Conservation (phyloP, 163 green algal species). For the Coccomyxa subellipsoidea region DNA sequence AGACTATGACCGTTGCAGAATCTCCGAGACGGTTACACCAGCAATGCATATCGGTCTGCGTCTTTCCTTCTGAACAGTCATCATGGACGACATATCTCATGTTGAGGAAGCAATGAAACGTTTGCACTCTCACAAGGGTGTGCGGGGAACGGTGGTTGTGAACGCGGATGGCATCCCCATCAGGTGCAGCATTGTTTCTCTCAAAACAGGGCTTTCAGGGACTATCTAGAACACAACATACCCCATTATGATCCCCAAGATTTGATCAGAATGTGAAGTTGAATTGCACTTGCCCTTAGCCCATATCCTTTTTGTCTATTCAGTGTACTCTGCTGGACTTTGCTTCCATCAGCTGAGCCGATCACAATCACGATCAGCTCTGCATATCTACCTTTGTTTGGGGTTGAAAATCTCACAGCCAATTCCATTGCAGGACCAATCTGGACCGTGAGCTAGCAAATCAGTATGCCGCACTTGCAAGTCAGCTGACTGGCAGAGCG, state of each 20-base stretch:
- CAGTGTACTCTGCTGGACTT: no score
- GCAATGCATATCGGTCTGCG: no score
- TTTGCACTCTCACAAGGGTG: conserved; percentile 43
- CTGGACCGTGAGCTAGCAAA: conserved; percentile 44
- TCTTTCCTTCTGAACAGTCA: no score
- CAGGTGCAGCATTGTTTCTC: conserved; percentile 1
- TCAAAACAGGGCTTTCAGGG: no score
- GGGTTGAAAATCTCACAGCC: no score
- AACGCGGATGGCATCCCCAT: conserved; percentile 60
- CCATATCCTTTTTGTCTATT: no score
- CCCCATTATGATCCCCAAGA: no score
- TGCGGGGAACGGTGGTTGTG: conserved; percentile 48
- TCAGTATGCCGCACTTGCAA: conserved; percentile 34
- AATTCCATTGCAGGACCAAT: conserved; percentile 43
- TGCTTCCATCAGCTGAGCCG: no score
- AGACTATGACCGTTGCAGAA: neutral
- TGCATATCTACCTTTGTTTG: no score
- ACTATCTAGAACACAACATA: no score
- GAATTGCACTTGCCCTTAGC: neutral
- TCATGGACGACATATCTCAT: conserved; percentile 38
- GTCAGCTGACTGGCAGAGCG: conserved; percentile 34
- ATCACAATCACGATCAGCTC: no score
- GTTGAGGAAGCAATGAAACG: conserved; percentile 55
- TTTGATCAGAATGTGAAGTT: neutral
- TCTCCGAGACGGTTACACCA: neutral